These are phyloP conservation scores for Hibiscus tridactylites DNA, from an alignment of 345 rosid species.

Conservation along the genomic window DNA sequence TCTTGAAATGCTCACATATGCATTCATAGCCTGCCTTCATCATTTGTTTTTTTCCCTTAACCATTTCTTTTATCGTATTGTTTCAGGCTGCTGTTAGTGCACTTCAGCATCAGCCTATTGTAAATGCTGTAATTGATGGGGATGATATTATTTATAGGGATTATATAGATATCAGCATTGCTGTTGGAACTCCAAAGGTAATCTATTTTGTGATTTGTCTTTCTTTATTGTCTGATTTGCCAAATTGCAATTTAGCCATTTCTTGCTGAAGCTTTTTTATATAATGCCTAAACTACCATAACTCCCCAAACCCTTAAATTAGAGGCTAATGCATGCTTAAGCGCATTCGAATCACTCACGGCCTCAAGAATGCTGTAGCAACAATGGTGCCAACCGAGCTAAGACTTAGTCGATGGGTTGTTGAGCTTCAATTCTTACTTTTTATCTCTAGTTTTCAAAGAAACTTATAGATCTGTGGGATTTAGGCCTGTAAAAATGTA, in stretches of 20 bases:
- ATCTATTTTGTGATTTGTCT: background rate
- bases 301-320: too few relatives aligned
- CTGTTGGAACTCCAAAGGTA: conserved; percentile 62
- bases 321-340: too few relatives aligned
- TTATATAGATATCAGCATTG: conserved; percentile 86
- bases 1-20: background rate
- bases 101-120: conserved; percentile 87
- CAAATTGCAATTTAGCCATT: background rate
- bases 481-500: too few relatives aligned
- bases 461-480: too few relatives aligned
- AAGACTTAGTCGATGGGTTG: too few relatives aligned
- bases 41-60: background rate
- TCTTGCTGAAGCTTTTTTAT: background rate
- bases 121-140: conserved; percentile 98
- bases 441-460: too few relatives aligned
- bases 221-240: background rate
- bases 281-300: too few relatives aligned
- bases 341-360: too few relatives aligned
- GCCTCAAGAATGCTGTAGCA: too few relatives aligned
- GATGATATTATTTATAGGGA: conserved; percentile 97
- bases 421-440: too few relatives aligned
- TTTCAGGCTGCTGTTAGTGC: conserved; percentile 91
- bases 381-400: too few relatives aligned
- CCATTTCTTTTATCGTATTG: background rate
- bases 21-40: background rate